Percentiles rank a stretch among this genome's conserved stretches.
These are phyloP conservation scores for Scleromitrula shiraiana DNA, from an alignment of 2,329 filamentous ascomycete genomes.

Conservation along the genomic window DNA sequence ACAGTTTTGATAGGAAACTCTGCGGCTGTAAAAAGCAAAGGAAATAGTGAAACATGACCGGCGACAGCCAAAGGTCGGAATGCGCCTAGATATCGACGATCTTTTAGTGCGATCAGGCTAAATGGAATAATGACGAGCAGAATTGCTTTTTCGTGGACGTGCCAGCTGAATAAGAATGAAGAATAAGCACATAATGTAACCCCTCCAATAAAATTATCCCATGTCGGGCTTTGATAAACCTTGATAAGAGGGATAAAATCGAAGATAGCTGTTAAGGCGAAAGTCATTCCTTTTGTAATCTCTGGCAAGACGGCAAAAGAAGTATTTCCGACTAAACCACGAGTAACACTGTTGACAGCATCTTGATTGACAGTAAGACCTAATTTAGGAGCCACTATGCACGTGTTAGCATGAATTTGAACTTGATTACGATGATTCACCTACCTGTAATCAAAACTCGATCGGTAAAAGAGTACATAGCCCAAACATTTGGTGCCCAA, in stretches of 20 bases:
- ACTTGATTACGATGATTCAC: neutral
- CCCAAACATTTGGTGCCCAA: conserved; percentile 97
- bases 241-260: conserved; percentile 74
- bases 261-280: conserved; percentile 73
- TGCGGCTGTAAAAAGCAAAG: conserved; percentile 80
- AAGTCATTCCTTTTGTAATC: conserved; percentile 72
- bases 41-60: conserved; percentile 91
- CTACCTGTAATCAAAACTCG: conserved; percentile 74
- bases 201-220: conserved; percentile 83
- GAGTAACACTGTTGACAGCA: conserved; percentile 81
- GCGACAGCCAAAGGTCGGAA: conserved; percentile 89
- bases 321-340: conserved; percentile 87
- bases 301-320: conserved; percentile 90
- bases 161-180: conserved; percentile 96
- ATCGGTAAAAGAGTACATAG: conserved; percentile 88
- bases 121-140: conserved; percentile 92
- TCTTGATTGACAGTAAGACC: conserved; percentile 64
- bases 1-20: conserved; percentile 92
- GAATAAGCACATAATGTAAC: conserved; percentile 91
- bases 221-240: conserved; percentile 71
- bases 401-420: neutral
- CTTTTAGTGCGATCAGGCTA: conserved; percentile 81
- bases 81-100: conserved; percentile 82
- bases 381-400: conserved; percentile 68
- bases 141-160: conserved; percentile 96